Evolutionary conservation across 148 eudicot genomes (phyloP), one percentile per base, ranked within the genome.

Genomic region (Nepenthes mirabilis): DNA sequence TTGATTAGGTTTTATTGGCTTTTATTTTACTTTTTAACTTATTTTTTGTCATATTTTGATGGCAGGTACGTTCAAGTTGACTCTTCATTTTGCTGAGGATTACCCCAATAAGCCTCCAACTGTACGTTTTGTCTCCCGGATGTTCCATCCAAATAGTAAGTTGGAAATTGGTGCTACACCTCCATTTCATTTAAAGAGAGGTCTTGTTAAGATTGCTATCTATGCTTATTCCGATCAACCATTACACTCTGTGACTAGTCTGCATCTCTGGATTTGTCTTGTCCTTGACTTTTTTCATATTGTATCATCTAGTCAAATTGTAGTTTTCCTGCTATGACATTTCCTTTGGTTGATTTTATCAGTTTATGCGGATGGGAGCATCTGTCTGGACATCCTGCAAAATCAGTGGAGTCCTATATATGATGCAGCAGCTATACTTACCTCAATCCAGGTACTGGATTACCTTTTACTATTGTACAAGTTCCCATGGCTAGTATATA

Each of bases 341-440:
- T 6, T 36, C n/a, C 12, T 37, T 13, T 58, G 48, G 48, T 37
- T 36, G 23, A 14, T 73, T 61, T 69, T n/a, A 35, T 60, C 81
- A 86, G 94, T 83, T 59, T 86, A 86, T 69, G 94, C 94, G 11
- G 94, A 83, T 77, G 94, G 94, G 63, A 86, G 94, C 72, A 86
- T 86, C 52, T 86, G 94, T 76, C 74, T 86, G 75, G 94, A 86
- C 65, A 86, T 86, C 57, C 79, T 86, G 54, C 94, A 86, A 75
- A 86, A 86, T 58, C 94, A 86, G 68, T 86, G 94, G 93, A 86
- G 93, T 69, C 93, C 93, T 36, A 86, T 86, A 14, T 86, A 86
- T 78, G 93, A 86, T 67, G 93, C 80, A 63, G 93, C 93, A 52
- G 93, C 93, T 53, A 83, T 86, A 72, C 82, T 86, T 59, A 86